Evolutionary conservation across 2,329 filamentous ascomycete species (phyloP).

Genomic region (Microdochium paspali): DNA sequence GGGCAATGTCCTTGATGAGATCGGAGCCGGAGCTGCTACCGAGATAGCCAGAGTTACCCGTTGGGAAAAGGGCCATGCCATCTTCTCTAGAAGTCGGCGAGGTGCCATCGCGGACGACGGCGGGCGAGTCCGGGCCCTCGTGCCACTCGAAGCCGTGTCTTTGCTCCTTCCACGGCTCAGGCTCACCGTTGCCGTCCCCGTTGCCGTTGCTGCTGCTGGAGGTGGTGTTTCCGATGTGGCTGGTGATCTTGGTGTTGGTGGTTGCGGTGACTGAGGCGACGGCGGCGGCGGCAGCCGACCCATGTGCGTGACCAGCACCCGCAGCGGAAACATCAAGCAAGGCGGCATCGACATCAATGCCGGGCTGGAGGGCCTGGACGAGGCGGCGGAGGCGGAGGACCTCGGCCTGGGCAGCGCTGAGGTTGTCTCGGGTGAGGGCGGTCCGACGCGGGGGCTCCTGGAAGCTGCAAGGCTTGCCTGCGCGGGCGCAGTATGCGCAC

Average conservation of each 20-base stretch:
- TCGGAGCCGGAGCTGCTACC: constrained; percentile 18
- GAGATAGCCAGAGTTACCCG: constrained; percentile 13
- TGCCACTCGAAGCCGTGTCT: constrained; percentile 11
- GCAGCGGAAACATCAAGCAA: constrained; percentile 2
- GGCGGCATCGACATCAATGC: constrained; percentile 14
- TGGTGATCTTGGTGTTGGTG: background rate
- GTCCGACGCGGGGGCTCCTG: constrained; percentile 22
- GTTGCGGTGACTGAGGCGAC: background rate
- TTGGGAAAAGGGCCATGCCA: constrained; percentile 15
- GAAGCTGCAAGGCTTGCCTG: constrained; percentile 21
- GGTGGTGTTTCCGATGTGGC: constrained; percentile 1
- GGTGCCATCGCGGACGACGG: background rate
- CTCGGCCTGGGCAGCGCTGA: constrained; percentile 19
- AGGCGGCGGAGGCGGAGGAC: constrained; percentile 16
- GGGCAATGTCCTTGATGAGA: constrained; percentile 12
- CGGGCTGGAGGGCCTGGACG: constrained; percentile 15
- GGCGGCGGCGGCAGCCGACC: background rate
- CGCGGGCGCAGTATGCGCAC: constrained; percentile 18
- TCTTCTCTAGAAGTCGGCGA: constrained; percentile 5
- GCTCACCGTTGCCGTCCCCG: constrained; percentile 3
- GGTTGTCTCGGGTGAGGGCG: constrained; percentile 23
- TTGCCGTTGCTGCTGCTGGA: constrained; percentile 1
- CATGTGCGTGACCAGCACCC: background rate
- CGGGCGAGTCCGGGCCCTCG: constrained; percentile 4
- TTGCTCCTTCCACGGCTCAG: background rate